Conservation (phyloP, 768 basidiomycete genomes). For the Boletus rubropictus region DNA sequence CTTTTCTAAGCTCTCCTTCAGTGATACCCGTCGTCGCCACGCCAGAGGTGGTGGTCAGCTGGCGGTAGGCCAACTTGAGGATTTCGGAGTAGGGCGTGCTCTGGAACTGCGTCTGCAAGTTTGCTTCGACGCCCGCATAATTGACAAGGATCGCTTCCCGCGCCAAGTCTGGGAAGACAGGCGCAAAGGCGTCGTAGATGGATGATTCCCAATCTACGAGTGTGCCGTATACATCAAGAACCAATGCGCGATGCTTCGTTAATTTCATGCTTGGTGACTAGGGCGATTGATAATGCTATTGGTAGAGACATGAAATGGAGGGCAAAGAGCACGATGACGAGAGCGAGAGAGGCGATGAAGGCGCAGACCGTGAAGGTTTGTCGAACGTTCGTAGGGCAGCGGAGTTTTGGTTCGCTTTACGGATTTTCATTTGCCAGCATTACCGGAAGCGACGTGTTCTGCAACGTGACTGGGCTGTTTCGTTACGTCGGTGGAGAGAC, state of each 20-base stretch:
- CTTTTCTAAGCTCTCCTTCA: slow-evolving; percentile 12
- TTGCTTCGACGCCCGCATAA: slow-evolving; percentile 48
- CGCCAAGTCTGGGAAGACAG: slow-evolving; percentile 15
- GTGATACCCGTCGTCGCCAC: slow-evolving; percentile 31
- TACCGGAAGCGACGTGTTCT: too few relatives aligned
- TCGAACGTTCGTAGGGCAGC: too few relatives aligned
- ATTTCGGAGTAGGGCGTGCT: slow-evolving; percentile 56
- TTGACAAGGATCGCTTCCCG: slow-evolving; percentile 43
- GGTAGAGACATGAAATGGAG: not conserved
- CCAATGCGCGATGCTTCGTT: slow-evolving; percentile 35
- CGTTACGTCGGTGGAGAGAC: not conserved
- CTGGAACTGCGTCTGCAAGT: slow-evolving; percentile 54
- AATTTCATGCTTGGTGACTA: slow-evolving; percentile 8
- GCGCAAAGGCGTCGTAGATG: slow-evolving; percentile 46
- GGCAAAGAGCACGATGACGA: too few relatives aligned
- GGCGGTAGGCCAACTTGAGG: slow-evolving; percentile 40
- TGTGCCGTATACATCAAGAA: slow-evolving; percentile 78
- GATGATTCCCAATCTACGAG: slow-evolving; percentile 74
- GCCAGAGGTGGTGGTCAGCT: slow-evolving; percentile 31
- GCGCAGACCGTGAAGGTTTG: not conserved
- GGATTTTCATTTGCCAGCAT: too few relatives aligned
- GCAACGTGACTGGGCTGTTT: not conserved
- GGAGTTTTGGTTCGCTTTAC: too few relatives aligned
- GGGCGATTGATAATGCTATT: slow-evolving; percentile 17
- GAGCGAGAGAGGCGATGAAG: not conserved